Conservation (phyloP, 345 rosid species). For the Eucalyptus coolabah region DNA sequence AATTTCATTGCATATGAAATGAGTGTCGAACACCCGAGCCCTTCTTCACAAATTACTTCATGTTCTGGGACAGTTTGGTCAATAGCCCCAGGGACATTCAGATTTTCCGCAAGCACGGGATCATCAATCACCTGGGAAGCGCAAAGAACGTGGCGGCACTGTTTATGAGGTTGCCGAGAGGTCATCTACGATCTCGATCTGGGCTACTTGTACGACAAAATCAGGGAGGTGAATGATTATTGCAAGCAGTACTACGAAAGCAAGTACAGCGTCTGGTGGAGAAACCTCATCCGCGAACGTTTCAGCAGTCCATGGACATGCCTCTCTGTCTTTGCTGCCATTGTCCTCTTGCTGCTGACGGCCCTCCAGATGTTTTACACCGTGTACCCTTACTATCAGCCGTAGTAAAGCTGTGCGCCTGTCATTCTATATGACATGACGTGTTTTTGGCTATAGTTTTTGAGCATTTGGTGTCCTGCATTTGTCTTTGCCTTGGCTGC, state of each 20-base stretch:
- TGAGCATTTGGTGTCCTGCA: background rate
- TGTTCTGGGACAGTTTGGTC: background rate
- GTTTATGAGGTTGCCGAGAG: background rate
- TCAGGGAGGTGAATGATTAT: background rate
- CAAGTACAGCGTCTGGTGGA: background rate
- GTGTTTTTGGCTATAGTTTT: background rate
- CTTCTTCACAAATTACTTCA: background rate
- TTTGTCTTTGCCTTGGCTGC: background rate
- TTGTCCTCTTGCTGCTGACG: background rate
- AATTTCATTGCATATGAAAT: background rate
- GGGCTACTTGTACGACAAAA: background rate
- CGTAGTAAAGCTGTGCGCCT: background rate
- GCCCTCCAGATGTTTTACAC: background rate
- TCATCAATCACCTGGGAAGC: background rate
- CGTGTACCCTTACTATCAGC: background rate
- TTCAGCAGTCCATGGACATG: background rate
- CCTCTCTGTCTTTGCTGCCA: conserved; percentile 3
- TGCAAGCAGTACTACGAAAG: background rate
- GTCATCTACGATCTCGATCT: background rate
- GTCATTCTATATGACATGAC: background rate
- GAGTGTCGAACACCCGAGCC: background rate
- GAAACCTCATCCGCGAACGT: background rate
- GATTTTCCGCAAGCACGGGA: background rate
- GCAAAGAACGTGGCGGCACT: background rate
- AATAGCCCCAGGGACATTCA: background rate